These are phyloP conservation scores for Rhizophlyctis rosea DNA, from an alignment of 192 early-diverging fungal species.

Conservation along the genomic window DNA sequence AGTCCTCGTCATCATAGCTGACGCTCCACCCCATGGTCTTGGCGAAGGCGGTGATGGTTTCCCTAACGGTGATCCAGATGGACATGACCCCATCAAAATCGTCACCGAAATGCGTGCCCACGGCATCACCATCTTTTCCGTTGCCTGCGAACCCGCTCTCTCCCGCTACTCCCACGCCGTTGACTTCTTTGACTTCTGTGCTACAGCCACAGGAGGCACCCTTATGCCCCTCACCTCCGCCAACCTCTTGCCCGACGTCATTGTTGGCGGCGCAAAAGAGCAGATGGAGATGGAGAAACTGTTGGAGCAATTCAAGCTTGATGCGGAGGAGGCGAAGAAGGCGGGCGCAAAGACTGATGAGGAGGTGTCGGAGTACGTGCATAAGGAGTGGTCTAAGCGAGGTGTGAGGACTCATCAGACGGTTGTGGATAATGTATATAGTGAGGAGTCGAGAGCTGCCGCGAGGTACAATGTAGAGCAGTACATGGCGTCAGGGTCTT, in stretches of 20 bases:
- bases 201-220: conserved; percentile 18
- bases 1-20: conserved; percentile 17
- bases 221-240: conserved; percentile 20
- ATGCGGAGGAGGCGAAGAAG: too few species aligned
- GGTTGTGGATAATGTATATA: too few species aligned
- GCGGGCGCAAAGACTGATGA: too few species aligned
- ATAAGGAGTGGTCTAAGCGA: too few species aligned
- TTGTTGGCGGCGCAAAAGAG: conserved; percentile 7
- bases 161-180: conserved; percentile 13
- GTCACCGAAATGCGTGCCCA: not conserved
- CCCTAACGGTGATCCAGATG: conserved; percentile 20
- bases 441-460: too few species aligned
- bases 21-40: conserved; percentile 22
- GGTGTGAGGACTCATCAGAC: too few species aligned
- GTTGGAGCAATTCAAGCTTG: not conserved
- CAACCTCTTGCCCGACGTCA: conserved; percentile 15
- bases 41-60: conserved; percentile 15
- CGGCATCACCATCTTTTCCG: conserved; percentile 10
- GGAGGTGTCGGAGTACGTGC: too few species aligned
- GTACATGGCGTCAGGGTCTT: too few species aligned
- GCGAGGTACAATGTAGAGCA: too few species aligned
- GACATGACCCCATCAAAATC: conserved; percentile 3
- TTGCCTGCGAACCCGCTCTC: conserved; percentile 19
- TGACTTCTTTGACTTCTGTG: conserved; percentile 10
- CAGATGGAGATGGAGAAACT: not conserved